A percentile compares a stretch with the other conserved stretches of the same genome.
These are phyloP conservation scores for Boletus vinaceobasis DNA, from an alignment of 768 basidiomycete species.

Conservation along the genomic window DNA sequence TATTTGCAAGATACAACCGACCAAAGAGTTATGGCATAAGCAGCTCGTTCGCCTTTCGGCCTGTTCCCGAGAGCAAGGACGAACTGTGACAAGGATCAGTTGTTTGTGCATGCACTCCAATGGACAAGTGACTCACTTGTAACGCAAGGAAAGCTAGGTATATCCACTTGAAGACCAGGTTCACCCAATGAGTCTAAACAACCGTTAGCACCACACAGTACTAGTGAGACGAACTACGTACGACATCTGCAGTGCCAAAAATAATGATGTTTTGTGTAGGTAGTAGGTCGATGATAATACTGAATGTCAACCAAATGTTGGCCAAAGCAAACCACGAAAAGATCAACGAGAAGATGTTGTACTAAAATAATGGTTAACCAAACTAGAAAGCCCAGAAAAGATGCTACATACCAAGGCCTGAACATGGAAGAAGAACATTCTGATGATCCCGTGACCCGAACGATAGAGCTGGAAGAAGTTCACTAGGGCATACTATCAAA, in stretches of 20 bases:
- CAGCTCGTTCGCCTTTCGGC: conserved; percentile 81
- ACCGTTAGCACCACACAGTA: neutral
- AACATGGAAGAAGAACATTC: conserved; percentile 96
- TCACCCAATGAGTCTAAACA: conserved; percentile 79
- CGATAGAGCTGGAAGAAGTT: conserved; percentile 89
- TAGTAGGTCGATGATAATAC: conserved; percentile 88
- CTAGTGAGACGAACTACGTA: conserved; percentile 37
- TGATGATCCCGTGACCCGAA: conserved; percentile 81
- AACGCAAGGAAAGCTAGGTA: conserved; percentile 83
- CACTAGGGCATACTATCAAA: conserved; percentile 76
- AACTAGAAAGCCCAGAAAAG: neutral
- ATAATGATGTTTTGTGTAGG: conserved; percentile 51
- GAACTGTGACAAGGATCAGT: conserved; percentile 38
- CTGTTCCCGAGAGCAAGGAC: conserved; percentile 74
- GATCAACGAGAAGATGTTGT: conserved; percentile 78
- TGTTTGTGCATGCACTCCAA: neutral
- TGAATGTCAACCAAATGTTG: conserved; percentile 94
- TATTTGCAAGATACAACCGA: conserved; percentile 28
- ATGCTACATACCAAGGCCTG: conserved; percentile 72
- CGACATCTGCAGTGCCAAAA: conserved; percentile 70
- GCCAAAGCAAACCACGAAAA: conserved; percentile 94
- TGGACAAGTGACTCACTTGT: conserved; percentile 41
- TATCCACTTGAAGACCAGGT: conserved; percentile 77
- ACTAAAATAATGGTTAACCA: conserved; percentile 43
- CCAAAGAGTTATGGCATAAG: conserved; percentile 73